phyloP scores from a whole-genome alignment of 768 basidiomycete species.

The Lyophyllum semitale region DNA sequence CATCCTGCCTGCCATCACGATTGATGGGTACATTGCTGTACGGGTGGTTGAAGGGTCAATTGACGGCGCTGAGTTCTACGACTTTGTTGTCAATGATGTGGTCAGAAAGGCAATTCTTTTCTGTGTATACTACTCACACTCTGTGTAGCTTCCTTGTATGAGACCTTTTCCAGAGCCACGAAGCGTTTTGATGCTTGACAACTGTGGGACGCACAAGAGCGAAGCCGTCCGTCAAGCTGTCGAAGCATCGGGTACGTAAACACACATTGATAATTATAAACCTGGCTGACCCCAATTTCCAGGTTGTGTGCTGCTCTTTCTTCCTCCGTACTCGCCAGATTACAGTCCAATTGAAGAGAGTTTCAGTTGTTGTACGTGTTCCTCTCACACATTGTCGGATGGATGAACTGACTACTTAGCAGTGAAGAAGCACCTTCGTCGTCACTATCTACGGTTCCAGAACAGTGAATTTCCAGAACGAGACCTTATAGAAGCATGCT shows the following conservation, averaged over 20 bases:
- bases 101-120: constrained; percentile 21
- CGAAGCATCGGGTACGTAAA: constrained; percentile 20
- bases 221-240: constrained; percentile 27
- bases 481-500: constrained; percentile 15
- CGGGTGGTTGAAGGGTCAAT: constrained; percentile 34
- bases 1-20: constrained; percentile 34
- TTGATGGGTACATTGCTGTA: constrained; percentile 34
- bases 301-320: constrained; percentile 24
- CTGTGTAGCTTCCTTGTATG: constrained; percentile 32
- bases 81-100: constrained; percentile 37
- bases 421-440: constrained; percentile 27
- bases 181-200: constrained; percentile 19
- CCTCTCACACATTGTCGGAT: background rate
- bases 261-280: too few relatives aligned
- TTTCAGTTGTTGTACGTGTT: constrained; percentile 30
- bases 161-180: constrained; percentile 29
- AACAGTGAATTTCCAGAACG: constrained; percentile 14
- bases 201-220: constrained; percentile 35
- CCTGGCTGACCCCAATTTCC: background rate
- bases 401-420: background rate
- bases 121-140: background rate
- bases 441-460: constrained; percentile 13
- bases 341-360: constrained; percentile 35
- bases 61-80: constrained; percentile 31
- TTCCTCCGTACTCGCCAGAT: constrained; percentile 39